Percentiles rank a stretch among this genome's conserved stretches.
Evolutionary conservation across 306 rosid genomes (phyloP).

Genomic region (Vigna angularis): DNA sequence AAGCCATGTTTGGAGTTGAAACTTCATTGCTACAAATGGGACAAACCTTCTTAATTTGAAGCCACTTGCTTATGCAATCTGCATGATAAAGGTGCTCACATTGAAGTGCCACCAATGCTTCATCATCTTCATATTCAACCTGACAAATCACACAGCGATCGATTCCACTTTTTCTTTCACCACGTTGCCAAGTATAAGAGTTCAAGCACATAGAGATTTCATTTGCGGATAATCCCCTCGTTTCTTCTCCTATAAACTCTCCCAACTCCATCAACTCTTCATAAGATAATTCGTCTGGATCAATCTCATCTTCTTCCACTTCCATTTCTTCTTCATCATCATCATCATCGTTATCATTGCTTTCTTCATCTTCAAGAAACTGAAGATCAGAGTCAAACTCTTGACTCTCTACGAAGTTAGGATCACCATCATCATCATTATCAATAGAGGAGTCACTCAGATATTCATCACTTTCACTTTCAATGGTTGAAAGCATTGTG

Average conservation of each 20-base stretch:
- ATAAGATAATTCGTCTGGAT: slow-evolving; percentile 73
- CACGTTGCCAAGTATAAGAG: slow-evolving; percentile 41
- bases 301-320: slow-evolving; percentile 63
- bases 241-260: slow-evolving; percentile 80
- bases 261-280: slow-evolving; percentile 85
- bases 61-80: slow-evolving; percentile 84
- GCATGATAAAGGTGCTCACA: slow-evolving; percentile 89
- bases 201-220: slow-evolving; percentile 68
- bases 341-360: slow-evolving; percentile 40
- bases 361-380: slow-evolving; percentile 55
- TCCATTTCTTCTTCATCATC: slow-evolving; percentile 49
- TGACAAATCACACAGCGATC: slow-evolving; percentile 92
- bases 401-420: slow-evolving; percentile 48
- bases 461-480: slow-evolving; percentile 56
- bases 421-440: slow-evolving; percentile 37
- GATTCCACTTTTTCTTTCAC: slow-evolving; percentile 45
- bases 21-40: slow-evolving; percentile 76
- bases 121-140: slow-evolving; percentile 80
- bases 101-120: slow-evolving; percentile 60
- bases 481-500: slow-evolving; percentile 56
- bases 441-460: slow-evolving; percentile 40
- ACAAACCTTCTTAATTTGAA: slow-evolving; percentile 81
- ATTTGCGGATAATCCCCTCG: slow-evolving; percentile 63
- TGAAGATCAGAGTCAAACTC: slow-evolving; percentile 50
- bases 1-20: slow-evolving; percentile 36